phyloP scores from a whole-genome alignment of 306 rosid species.

The Cicer judaicum region DNA sequence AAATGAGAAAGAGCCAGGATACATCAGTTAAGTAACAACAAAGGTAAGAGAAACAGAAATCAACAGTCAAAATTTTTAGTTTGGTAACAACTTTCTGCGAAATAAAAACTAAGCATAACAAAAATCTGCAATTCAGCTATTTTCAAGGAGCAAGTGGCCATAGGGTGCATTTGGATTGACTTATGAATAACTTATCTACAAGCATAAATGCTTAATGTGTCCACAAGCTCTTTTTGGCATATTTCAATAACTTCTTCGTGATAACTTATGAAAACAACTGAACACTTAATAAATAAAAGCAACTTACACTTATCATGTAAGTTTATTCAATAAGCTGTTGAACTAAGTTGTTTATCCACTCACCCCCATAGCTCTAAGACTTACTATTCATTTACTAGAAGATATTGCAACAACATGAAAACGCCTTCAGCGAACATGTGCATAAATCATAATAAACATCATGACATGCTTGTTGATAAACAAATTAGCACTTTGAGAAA shows the following conservation, averaged over 20 bases:
- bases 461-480: background rate
- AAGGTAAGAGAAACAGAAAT: background rate
- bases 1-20: background rate
- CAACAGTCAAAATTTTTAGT: constrained; percentile 20
- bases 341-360: background rate
- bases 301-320: background rate
- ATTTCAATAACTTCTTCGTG: background rate
- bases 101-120: background rate
- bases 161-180: background rate
- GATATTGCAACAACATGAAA: constrained; percentile 11
- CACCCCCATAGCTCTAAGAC: background rate
- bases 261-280: background rate
- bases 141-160: background rate
- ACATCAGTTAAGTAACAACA: background rate
- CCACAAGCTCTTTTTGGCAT: background rate
- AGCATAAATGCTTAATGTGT: background rate
- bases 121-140: background rate
- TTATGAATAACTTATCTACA: background rate
- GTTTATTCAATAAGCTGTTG: background rate
- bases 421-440: background rate
- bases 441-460: constrained; percentile 18
- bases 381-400: constrained; percentile 18
- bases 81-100: constrained; percentile 19
- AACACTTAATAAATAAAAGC: background rate
- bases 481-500: background rate